These are phyloP conservation scores for Candida labiduridarum DNA, from an alignment of 1,139 yeast genomes.

Conservation along the genomic window DNA sequence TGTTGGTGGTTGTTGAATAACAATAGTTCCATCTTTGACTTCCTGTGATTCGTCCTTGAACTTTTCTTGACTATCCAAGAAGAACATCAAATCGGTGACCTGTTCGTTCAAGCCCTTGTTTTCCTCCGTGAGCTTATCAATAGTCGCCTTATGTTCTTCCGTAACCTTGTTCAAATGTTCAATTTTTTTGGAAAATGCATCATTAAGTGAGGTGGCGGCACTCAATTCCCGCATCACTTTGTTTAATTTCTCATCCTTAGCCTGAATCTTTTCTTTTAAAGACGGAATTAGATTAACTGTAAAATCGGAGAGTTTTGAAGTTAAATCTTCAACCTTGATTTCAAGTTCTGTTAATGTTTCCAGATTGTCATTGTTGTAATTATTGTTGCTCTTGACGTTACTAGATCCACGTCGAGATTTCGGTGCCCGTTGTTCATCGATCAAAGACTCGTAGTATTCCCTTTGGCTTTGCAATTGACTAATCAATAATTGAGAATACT, in stretches of 20 bases:
- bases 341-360: conserved; percentile 31
- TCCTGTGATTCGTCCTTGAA: conserved; percentile 71
- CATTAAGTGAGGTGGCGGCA: conserved; percentile 48
- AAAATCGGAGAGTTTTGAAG: conserved; percentile 25
- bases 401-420: conserved; percentile 25
- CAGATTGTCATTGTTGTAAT: neutral
- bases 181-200: conserved; percentile 59
- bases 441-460: conserved; percentile 72
- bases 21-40: conserved; percentile 68
- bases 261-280: conserved; percentile 30
- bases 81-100: conserved; percentile 80
- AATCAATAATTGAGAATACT: conserved; percentile 75
- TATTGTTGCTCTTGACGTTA: neutral
- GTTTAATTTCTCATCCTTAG: conserved; percentile 36
- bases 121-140: conserved; percentile 31
- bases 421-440: conserved; percentile 41
- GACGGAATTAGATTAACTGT: conserved; percentile 34
- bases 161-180: conserved; percentile 48
- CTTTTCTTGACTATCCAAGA: conserved; percentile 71
- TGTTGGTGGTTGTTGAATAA: conserved; percentile 34
- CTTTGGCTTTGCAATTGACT: conserved; percentile 90
- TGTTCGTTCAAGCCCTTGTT: conserved; percentile 66
- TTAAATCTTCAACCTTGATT: conserved; percentile 33
- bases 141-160: conserved; percentile 25
- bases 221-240: conserved; percentile 32